Evolutionary conservation across 257 asterid genomes (phyloP).

Genomic region (Nicotiana benthamiana): DNA sequence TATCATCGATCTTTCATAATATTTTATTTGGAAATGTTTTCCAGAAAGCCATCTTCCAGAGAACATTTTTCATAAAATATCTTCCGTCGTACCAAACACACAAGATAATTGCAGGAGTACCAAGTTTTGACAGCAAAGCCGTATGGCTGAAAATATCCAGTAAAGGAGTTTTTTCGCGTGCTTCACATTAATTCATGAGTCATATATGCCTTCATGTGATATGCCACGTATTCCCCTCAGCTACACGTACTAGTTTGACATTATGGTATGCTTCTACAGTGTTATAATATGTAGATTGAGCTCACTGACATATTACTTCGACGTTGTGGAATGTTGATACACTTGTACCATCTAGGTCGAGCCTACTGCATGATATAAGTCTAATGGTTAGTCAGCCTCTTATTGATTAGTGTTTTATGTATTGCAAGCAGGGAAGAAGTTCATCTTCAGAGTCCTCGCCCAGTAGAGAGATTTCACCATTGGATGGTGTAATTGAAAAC

Average conservation of each 20-base stretch:
- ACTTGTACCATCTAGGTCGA: not conserved
- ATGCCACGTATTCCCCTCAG: not conserved
- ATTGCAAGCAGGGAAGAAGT: slow-evolving; percentile 53
- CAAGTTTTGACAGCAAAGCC: not conserved
- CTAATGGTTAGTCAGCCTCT: not conserved
- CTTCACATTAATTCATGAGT: not conserved
- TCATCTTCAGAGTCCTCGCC: slow-evolving; percentile 84
- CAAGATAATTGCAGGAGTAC: not conserved
- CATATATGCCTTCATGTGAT: not conserved
- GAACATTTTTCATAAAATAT: not conserved
- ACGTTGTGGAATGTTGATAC: not conserved
- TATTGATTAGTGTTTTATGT: not conserved
- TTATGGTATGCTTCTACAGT: not conserved
- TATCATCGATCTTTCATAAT: not conserved
- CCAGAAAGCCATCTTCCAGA: no score
- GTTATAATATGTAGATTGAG: not conserved
- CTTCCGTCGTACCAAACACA: not conserved
- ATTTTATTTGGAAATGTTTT: not conserved
- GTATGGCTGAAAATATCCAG: not conserved
- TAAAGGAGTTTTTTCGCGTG: not conserved
- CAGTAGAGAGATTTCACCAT: slow-evolving; percentile 66
- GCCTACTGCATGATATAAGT: not conserved
- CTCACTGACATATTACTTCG: not conserved
- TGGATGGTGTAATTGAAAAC: slow-evolving; percentile 71
- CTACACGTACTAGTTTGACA: not conserved